Conservation (phyloP, 2,329 filamentous ascomycete genomes). For the Nemania abortiva region DNA sequence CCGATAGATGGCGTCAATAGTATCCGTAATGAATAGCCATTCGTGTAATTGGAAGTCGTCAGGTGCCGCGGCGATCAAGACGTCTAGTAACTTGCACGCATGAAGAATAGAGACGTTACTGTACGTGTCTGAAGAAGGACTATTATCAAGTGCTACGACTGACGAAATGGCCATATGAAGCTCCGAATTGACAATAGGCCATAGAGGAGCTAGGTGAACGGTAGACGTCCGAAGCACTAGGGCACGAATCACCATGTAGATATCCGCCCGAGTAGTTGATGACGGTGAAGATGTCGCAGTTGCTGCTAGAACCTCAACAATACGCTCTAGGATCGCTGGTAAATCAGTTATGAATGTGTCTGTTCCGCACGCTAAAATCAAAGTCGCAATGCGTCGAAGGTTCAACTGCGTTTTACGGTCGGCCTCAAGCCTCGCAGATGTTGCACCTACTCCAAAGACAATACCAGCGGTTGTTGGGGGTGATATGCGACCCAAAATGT, state of each 20-base stretch:
- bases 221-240: constrained; percentile 83
- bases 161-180: constrained; percentile 83
- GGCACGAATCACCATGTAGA: constrained; percentile 88
- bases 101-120: constrained; percentile 83
- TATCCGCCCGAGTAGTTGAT: constrained; percentile 86
- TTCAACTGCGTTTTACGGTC: constrained; percentile 94
- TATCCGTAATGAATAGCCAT: constrained; percentile 98
- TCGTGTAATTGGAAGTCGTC: constrained; percentile 99
- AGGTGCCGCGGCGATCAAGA: constrained; percentile 85
- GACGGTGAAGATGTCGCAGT: constrained; percentile 92
- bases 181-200: constrained; percentile 91
- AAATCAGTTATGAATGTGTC: constrained; percentile 87
- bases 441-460: constrained; percentile 97
- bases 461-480: constrained; percentile 93
- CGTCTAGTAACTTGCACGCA: constrained; percentile 92
- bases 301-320: constrained; percentile 87
- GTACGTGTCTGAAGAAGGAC: constrained; percentile 75
- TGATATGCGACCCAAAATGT: constrained; percentile 81
- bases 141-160: constrained; percentile 75
- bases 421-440: constrained; percentile 91
- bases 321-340: constrained; percentile 78
- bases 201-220: constrained; percentile 84
- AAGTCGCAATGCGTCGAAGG: constrained; percentile 81
- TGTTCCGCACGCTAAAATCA: constrained; percentile 80
- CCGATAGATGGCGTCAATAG: constrained; percentile 93